A percentile compares a stretch with the other conserved stretches of the same genome.
phyloP scores from a whole-genome alignment of 1,284 basidiomycete species.

The Tilletia horrida region DNA sequence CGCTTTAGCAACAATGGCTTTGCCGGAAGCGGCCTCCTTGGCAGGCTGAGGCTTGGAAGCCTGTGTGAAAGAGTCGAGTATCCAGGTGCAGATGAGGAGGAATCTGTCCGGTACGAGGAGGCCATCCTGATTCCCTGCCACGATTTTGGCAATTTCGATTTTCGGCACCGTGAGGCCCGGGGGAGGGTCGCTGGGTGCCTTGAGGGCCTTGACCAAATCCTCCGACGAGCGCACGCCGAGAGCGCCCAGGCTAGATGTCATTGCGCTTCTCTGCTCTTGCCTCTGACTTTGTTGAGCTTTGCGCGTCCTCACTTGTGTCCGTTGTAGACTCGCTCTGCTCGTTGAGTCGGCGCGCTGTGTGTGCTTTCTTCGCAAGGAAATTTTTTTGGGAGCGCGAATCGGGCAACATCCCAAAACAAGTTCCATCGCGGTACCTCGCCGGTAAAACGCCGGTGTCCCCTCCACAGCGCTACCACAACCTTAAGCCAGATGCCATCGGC shows the following conservation, averaged over 20 bases:
- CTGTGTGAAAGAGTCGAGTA: background rate
- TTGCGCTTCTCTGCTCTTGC: background rate
- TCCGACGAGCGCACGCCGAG: slow-evolving; percentile 1
- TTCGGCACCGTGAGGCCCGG: slow-evolving; percentile 3
- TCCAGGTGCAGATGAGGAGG: background rate
- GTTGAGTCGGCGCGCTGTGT: no score
- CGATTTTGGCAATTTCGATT: slow-evolving; percentile 7
- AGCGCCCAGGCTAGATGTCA: background rate
- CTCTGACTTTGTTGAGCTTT: background rate
- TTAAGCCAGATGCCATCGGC: no score
- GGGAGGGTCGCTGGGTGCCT: slow-evolving; percentile 9
- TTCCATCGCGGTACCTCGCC: no score
- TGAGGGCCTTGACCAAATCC: slow-evolving; percentile 10
- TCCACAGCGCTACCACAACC: no score
- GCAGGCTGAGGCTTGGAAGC: background rate
- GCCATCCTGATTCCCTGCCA: background rate
- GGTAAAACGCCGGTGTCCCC: no score
- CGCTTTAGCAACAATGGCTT: background rate
- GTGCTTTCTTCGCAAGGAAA: background rate
- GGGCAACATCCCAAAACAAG: no score
- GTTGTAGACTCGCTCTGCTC: no score
- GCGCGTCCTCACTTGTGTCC: no score
- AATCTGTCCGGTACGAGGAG: background rate
- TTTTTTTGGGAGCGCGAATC: background rate
- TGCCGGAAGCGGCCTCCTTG: no score